Evolutionary conservation across 2,329 filamentous ascomycete species (phyloP), one percentile per base, ranked within the genome.

Genomic region (Fusarium euwallaceae): DNA sequence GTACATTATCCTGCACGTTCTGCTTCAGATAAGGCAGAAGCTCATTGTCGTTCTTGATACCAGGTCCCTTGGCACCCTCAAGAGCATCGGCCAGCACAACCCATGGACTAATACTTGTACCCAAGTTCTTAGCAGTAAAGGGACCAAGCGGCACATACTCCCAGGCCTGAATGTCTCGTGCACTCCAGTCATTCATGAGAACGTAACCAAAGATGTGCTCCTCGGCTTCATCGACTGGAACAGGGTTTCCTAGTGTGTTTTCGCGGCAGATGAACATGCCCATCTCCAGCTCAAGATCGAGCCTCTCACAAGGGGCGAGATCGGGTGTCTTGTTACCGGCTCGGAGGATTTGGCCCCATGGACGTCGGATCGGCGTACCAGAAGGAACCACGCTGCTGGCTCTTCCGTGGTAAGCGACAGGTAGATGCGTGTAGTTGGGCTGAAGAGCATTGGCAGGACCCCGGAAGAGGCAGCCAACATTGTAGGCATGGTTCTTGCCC

Each of bases 271-370:
- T 86, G 77, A 95, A 95, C 68, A 91, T 92, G 6, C 92, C 94
- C 37, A 97, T 85, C 80, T 97, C 94, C 4, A 97, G 86, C 81
- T 97, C 94, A 53, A 95, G 90, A 76, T 97, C 94, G 0, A 97
- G 86, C 78, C 88, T 80, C 70, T 81, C 89, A 75, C 88, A 89
- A 74, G 90, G 91, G 0, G 90, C 86, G 3, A 89, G 87, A 67
- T 92, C 91, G 4, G 84, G 84, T 1, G 72, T 89, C 85, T 73
- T 89, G 41, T 83, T 80, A 22, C 83, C 81, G 0, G 78, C 67
- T 14, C 72, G 74, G 14, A 95, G 82, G 66, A 95, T 92, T 81
- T 96, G 94, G 1, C 94, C 94, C 73, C 91, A 90, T 0, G 94
- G 94, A 24, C 94, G 88, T 22, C 88, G 87, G 67, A 97, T 91